phyloP scores from a whole-genome alignment of 441 rosid species.

The Hypseocharis bilobata region DNA sequence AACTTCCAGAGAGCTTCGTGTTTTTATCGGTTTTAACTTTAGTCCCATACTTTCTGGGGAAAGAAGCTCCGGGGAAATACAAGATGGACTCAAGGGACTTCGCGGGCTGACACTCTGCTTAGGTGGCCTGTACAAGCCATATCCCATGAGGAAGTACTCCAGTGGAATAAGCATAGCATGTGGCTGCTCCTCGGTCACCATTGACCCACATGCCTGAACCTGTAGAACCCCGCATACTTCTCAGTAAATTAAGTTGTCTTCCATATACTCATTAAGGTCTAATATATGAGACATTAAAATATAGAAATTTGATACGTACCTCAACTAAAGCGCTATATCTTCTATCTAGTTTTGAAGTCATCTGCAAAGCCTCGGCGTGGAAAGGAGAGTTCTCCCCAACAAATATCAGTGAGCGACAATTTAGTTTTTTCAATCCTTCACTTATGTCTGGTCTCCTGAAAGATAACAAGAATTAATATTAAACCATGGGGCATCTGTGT shows the following conservation, averaged over 20 bases:
- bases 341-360: slow-evolving; percentile 55
- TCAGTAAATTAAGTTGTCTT: background rate
- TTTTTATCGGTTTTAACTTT: slow-evolving; percentile 86
- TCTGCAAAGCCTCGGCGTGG: slow-evolving; percentile 58
- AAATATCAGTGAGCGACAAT: slow-evolving; percentile 68
- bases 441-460: slow-evolving; percentile 76
- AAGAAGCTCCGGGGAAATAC: slow-evolving; percentile 85
- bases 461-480: slow-evolving; percentile 7
- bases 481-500: too few relatives aligned
- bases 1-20: slow-evolving; percentile 38
- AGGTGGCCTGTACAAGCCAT: slow-evolving; percentile 57
- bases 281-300: background rate
- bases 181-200: slow-evolving; percentile 97
- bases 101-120: slow-evolving; percentile 66
- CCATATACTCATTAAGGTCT: too few relatives aligned
- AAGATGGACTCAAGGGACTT: slow-evolving; percentile 69
- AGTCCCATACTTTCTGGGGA: slow-evolving; percentile 98
- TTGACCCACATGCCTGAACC: slow-evolving; percentile 93
- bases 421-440: slow-evolving; percentile 57
- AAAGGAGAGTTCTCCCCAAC: slow-evolving; percentile 72
- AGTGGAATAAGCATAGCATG: slow-evolving; percentile 87
- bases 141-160: slow-evolving; percentile 82
- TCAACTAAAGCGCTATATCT: slow-evolving; percentile 67
- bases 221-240: slow-evolving; percentile 19
- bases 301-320: slow-evolving; percentile 33